These are phyloP conservation scores for Sugiyamaella sp. DNA, from an alignment of 1,139 yeast species.

Conservation along the genomic window DNA sequence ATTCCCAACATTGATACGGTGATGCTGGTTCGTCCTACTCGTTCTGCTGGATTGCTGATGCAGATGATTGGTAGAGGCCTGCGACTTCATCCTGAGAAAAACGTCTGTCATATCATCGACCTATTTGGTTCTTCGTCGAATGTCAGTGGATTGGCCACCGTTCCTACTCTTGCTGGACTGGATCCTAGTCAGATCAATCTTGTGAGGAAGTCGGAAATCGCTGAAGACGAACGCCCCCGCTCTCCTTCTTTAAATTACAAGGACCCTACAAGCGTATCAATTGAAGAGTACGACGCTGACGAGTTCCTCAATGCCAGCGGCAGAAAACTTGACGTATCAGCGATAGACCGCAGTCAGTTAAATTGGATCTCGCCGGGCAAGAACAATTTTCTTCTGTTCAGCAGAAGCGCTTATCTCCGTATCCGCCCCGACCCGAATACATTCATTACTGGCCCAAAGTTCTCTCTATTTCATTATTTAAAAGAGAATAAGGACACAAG, in stretches of 20 bases:
- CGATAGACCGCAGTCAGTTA: conserved; percentile 19
- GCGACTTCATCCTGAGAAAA: conserved; percentile 62
- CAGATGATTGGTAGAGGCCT: conserved; percentile 96
- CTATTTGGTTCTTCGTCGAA: conserved; percentile 60
- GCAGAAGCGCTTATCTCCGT: conserved; percentile 26
- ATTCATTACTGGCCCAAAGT: conserved; percentile 12
- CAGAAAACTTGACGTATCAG: not conserved
- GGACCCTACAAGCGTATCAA: conserved; percentile 23
- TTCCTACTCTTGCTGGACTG: conserved; percentile 62
- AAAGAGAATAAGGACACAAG: conserved; percentile 17
- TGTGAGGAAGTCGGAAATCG: conserved; percentile 3
- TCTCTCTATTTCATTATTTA: conserved; percentile 23
- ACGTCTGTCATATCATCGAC: conserved; percentile 73
- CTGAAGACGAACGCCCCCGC: not conserved
- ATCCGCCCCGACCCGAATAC: conserved; percentile 21
- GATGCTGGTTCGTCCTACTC: conserved; percentile 79
- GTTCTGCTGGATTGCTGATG: conserved; percentile 66
- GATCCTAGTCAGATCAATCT: conserved; percentile 39
- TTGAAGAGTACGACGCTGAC: conserved; percentile 29
- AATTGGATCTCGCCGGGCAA: conserved; percentile 31
- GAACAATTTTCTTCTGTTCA: conserved; percentile 27
- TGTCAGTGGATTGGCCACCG: conserved; percentile 59
- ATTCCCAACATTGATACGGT: conserved; percentile 87
- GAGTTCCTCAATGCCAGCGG: conserved; percentile 23
- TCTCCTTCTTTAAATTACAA: not conserved